Conservation (phyloP, 805 yeast genomes). For the Candida taoyuanica region DNA sequence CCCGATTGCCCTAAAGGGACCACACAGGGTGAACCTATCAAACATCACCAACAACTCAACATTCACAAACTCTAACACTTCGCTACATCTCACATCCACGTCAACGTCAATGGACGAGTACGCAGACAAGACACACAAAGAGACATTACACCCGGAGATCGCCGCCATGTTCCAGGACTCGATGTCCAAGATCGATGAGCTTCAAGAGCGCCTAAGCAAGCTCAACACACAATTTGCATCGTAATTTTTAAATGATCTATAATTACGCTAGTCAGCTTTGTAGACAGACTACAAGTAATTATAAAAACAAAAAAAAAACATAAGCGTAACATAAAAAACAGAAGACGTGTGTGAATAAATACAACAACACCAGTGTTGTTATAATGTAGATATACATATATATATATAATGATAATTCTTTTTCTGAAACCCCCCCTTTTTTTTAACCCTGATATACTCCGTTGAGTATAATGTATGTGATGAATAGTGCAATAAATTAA, state of each 20-base stretch:
- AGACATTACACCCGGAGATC: conserved; percentile 39
- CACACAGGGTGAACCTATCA: conserved; percentile 15
- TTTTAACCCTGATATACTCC: too few relatives aligned
- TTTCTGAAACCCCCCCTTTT: too few relatives aligned
- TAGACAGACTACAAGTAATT: too few relatives aligned
- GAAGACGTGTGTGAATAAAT: too few relatives aligned
- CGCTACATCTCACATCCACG: conserved; percentile 13
- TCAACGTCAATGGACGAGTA: conserved; percentile 15
- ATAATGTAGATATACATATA: too few relatives aligned
- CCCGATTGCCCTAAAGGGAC: conserved; percentile 19
- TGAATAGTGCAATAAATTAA: background rate
- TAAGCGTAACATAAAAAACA: too few relatives aligned
- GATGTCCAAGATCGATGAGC: conserved; percentile 40
- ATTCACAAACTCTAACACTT: conserved; percentile 21
- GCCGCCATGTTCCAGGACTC: conserved; percentile 55
- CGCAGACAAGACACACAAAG: conserved; percentile 1
- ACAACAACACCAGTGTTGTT: too few relatives aligned
- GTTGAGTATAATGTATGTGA: too few relatives aligned
- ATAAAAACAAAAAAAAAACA: too few relatives aligned
- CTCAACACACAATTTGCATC: conserved; percentile 15
- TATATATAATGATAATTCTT: too few relatives aligned
- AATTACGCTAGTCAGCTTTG: too few relatives aligned
- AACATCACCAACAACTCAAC: conserved; percentile 23
- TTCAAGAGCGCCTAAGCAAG: conserved; percentile 26
- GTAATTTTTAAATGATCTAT: too few relatives aligned